Percentiles rank a stretch among this genome's conserved stretches.
These are phyloP conservation scores for Clarireedia hainanense DNA, from an alignment of 2,329 filamentous ascomycete genomes.

Conservation along the genomic window DNA sequence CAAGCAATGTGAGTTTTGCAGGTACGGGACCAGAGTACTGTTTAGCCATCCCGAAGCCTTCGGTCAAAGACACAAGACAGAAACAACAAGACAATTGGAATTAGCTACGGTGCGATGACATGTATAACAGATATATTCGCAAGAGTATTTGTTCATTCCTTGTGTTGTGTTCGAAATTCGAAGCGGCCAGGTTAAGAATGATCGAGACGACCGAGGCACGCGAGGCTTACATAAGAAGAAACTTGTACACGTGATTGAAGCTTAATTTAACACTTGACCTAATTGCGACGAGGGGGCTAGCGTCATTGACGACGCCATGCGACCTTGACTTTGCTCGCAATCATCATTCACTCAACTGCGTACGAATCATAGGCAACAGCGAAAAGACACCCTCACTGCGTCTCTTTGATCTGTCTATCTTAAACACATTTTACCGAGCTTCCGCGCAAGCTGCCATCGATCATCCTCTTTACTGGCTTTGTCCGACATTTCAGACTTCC, in stretches of 20 bases:
- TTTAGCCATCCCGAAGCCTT: constrained; percentile 10
- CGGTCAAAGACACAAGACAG: background rate
- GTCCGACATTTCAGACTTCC: constrained; percentile 15
- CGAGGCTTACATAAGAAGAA: too few species aligned
- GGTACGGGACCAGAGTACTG: constrained; percentile 25
- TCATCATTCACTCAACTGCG: constrained; percentile 11
- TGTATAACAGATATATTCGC: too few species aligned
- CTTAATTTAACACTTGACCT: constrained; percentile 3
- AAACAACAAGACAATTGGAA: background rate
- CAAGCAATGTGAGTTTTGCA: constrained; percentile 23
- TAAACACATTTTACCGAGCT: background rate
- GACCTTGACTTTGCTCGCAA: background rate
- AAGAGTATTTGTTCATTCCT: too few species aligned
- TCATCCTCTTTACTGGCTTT: constrained; percentile 10
- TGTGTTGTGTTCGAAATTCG: too few species aligned
- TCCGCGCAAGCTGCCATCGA: background rate
- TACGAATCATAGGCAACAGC: constrained; percentile 15
- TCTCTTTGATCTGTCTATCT: too few species aligned
- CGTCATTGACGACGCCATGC: constrained; percentile 11
- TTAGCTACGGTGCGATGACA: too few species aligned
- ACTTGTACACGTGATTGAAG: background rate
- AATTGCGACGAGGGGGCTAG: constrained; percentile 9
- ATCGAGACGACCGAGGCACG: too few species aligned
- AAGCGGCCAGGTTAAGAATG: too few species aligned
- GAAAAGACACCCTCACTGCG: constrained; percentile 1